phyloP scores from a whole-genome alignment of 768 basidiomycete species.

The Collybia mongolica region DNA sequence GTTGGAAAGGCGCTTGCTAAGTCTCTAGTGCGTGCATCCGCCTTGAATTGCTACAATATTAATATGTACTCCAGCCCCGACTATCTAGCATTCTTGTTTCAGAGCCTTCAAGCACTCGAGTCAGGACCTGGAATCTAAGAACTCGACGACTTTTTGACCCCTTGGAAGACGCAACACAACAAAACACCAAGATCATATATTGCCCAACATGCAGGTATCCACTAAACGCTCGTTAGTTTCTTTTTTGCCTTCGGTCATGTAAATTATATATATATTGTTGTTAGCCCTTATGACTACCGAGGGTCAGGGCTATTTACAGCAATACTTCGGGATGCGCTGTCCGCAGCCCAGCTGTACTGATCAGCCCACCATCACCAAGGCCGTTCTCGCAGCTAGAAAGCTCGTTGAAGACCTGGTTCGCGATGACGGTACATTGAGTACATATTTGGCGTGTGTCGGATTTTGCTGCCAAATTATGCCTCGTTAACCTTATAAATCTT shows the following conservation, averaged over 20 bases:
- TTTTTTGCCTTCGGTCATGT: not conserved
- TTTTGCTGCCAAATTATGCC: not conserved
- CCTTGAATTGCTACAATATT: not conserved
- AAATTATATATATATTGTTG: not conserved
- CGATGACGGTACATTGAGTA: not conserved
- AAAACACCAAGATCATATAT: constrained; percentile 5
- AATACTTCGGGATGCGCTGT: constrained; percentile 12
- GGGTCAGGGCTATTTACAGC: constrained; percentile 15
- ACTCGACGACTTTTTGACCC: constrained; percentile 9
- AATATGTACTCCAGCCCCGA: not conserved
- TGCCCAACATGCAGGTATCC: constrained; percentile 7
- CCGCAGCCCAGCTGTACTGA: not conserved
- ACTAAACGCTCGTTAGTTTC: constrained; percentile 2
- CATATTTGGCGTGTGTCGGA: constrained; percentile 9
- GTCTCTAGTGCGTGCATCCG: constrained; percentile 3
- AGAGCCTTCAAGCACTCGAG: constrained; percentile 1
- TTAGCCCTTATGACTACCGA: constrained; percentile 11
- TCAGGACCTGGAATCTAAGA: constrained; percentile 1
- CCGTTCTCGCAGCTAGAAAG: constrained; percentile 5
- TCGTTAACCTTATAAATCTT: not conserved
- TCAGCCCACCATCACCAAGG: not conserved
- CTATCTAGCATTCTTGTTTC: constrained; percentile 1
- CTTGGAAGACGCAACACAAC: constrained; percentile 8
- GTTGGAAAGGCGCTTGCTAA: constrained; percentile 1
- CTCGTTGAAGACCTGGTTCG: constrained; percentile 14